A percentile compares a stretch with the other conserved stretches of the same genome.
Conservation (phyloP, 768 basidiomycete genomes). For the Tylopilus intermedius region DNA sequence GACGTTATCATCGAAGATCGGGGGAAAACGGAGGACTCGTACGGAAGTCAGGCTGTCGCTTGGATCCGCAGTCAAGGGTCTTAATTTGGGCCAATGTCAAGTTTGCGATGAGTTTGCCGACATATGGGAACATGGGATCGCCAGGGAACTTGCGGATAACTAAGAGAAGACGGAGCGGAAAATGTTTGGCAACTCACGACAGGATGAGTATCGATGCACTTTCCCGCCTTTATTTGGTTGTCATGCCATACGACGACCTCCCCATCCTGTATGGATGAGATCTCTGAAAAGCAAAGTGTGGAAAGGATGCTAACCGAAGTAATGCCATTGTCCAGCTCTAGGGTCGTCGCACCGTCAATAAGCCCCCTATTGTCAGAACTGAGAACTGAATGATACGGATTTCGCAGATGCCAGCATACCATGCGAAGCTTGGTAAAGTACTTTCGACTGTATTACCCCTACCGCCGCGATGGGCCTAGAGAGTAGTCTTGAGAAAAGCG, state of each 20-base stretch:
- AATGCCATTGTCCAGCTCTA: conserved; percentile 77
- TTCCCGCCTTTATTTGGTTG: conserved; percentile 53
- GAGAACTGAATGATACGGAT: conserved; percentile 1
- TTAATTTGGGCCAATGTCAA: conserved; percentile 75
- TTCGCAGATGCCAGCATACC: conserved; percentile 37
- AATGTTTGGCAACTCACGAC: conserved; percentile 38
- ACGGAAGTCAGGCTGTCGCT: conserved; percentile 57
- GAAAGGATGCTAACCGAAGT: conserved; percentile 46
- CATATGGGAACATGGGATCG: conserved; percentile 67
- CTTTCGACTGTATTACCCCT: conserved; percentile 73
- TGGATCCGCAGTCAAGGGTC: conserved; percentile 77
- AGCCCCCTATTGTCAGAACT: conserved; percentile 49
- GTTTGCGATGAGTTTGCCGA: conserved; percentile 72
- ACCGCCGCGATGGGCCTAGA: conserved; percentile 69
- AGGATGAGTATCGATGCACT: conserved; percentile 67
- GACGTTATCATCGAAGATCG: background rate
- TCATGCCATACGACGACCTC: conserved; percentile 81
- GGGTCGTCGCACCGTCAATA: conserved; percentile 68
- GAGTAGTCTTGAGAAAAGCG: conserved; percentile 3
- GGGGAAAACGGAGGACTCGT: conserved; percentile 21
- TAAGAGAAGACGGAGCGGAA: background rate
- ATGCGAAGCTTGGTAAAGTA: conserved; percentile 70
- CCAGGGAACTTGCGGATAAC: conserved; percentile 38
- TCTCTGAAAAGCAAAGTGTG: background rate
- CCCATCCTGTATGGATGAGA: conserved; percentile 51